Base-by-base conservation (phyloP, 2,329 filamentous ascomycete genomes). In the Fusarium concolor region DNA sequence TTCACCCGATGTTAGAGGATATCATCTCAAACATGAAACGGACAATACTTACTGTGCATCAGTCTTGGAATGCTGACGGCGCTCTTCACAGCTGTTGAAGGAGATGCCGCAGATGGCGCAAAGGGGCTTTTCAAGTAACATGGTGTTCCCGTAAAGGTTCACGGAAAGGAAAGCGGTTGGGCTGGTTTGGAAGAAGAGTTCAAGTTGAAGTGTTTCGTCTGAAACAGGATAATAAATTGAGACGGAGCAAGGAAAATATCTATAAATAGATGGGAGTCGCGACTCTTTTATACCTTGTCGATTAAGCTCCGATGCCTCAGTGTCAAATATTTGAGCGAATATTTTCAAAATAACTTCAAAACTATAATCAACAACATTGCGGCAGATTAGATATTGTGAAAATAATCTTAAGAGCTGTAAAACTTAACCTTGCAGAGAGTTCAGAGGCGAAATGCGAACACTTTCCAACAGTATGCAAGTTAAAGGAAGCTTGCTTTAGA, bases 51-150 rank as follows among this genome's bases (percentile, higher is more conserved):
- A 46, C 49, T 63, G 49, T 2, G 14, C 3, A 9, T 56, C 49
- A 37, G 44, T 51, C 12, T 62, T 62, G 5, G 50, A 39, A 20
- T 63, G 50, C 6, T 56, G 17, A 22, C 28, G 28, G 9, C 56
- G 38, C 20, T 51, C 38, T 18, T 56, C n/a, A 12, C 35, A 10
- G 3, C n/a, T 42, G 3, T 37, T 35, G 15, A 62, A 63, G 3
- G 29, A 18, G 49, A 51, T 31, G 15, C 31, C 29, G 31, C 57
- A 63, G 3, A n/a, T 41, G 11, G 22, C 35, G 18, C 50, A 61
- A 14, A 22, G 22, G 17, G 54, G 46, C n/a, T 33, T 53, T 2
- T 9, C n/a, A 12, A 4, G 6, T 7, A 5, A 5, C 9, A 38
- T 18, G 10, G 9, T 18, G 31, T 26, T 26, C 9, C 9, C 8